phyloP scores from a whole-genome alignment of 306 rosid genomes.

The Casuarina cunninghamiana region DNA sequence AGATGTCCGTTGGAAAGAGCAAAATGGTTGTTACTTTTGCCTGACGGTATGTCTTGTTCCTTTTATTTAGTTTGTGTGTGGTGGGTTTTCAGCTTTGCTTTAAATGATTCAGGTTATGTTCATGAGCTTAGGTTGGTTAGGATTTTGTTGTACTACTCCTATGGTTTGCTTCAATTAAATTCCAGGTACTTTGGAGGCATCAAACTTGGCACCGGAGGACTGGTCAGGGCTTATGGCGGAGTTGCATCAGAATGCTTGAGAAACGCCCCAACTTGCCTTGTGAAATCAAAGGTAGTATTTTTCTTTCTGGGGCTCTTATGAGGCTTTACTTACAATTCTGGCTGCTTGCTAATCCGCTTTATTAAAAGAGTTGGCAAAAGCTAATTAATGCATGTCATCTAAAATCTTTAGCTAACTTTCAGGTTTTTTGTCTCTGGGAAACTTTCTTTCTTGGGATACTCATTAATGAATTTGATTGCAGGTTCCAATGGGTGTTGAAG shows the following conservation, averaged over 20 bases:
- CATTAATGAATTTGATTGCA: conserved; percentile 22
- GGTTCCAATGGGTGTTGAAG: conserved; percentile 93
- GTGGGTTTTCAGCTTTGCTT: conserved; percentile 1
- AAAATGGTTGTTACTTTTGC: neutral
- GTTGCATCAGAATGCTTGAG: conserved; percentile 87
- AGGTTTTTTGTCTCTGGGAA: conserved; percentile 18
- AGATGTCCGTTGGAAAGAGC: too few species aligned
- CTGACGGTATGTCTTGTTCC: neutral
- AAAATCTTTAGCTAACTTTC: conserved; percentile 7
- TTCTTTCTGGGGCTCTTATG: conserved; percentile 23
- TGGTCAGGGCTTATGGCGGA: conserved; percentile 96
- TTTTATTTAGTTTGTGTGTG: neutral
- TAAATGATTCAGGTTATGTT: neutral
- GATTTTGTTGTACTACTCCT: neutral
- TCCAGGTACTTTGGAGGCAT: conserved; percentile 87
- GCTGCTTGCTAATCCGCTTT: conserved; percentile 5
- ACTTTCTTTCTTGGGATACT: neutral
- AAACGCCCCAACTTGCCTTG: conserved; percentile 72
- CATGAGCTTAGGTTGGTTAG: neutral
- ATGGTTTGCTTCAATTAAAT: conserved; percentile 6
- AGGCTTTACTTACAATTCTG: conserved; percentile 10
- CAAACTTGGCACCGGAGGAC: conserved; percentile 87
- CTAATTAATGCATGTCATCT: neutral
- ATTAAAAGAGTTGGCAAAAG: conserved; percentile 7
- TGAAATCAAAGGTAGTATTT: conserved; percentile 70